Percentiles rank a stretch among this genome's conserved stretches.
These are phyloP conservation scores for Rhizopus arrhizus DNA, from an alignment of 371 early-diverging fungal genomes.

Conservation along the genomic window DNA sequence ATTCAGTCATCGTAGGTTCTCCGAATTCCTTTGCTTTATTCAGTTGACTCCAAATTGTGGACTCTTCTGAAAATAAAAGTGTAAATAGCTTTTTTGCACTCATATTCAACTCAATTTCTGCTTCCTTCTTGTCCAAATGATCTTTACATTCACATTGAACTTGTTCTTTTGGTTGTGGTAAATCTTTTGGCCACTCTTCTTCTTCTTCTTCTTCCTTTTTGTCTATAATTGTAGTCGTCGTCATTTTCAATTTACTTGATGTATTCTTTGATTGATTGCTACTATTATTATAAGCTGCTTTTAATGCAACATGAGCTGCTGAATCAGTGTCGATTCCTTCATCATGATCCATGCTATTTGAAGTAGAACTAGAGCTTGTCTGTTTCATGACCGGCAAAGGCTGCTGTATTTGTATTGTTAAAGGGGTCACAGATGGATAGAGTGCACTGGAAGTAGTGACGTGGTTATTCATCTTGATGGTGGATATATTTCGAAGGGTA, in stretches of 20 bases:
- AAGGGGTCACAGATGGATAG: conserved; percentile 37
- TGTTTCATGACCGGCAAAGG: neutral
- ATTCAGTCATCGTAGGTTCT: conserved; percentile 24
- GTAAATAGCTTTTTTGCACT: conserved; percentile 62
- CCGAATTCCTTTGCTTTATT: conserved; percentile 45
- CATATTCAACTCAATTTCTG: conserved; percentile 46
- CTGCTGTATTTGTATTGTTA: conserved; percentile 43
- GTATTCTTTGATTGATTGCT: neutral
- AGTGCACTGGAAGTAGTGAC: conserved; percentile 35
- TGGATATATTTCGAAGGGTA: conserved; percentile 23
- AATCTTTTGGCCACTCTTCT: conserved; percentile 15
- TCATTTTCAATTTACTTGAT: neutral
- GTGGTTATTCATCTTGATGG: conserved; percentile 21
- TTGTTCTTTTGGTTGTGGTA: conserved; percentile 43
- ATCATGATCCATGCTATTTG: conserved; percentile 5
- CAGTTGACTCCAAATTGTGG: conserved; percentile 45
- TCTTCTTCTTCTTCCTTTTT: neutral
- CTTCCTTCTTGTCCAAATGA: conserved; percentile 66
- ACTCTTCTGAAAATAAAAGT: conserved; percentile 47
- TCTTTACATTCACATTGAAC: conserved; percentile 64
- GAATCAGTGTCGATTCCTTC: conserved; percentile 13
- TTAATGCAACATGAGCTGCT: conserved; percentile 41
- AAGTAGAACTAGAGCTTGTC: conserved; percentile 3
- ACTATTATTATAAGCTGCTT: conserved; percentile 34
- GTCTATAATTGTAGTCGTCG: neutral